These are phyloP conservation scores for Cystofilobasidium macerans DNA, from an alignment of 768 basidiomycete genomes.

Conservation along the genomic window DNA sequence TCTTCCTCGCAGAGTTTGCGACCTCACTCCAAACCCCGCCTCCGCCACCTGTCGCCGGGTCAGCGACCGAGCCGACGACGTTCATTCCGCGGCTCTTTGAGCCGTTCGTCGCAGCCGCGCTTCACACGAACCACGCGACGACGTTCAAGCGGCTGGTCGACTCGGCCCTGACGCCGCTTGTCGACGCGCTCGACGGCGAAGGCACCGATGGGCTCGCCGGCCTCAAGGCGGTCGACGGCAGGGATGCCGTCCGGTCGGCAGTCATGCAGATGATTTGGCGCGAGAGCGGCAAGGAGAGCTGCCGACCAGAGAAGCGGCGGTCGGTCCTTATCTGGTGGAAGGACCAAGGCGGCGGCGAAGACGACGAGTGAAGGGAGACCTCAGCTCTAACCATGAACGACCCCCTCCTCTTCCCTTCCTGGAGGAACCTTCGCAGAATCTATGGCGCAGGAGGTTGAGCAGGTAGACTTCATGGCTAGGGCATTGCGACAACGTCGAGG, in stretches of 20 bases:
- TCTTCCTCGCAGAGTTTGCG: constrained; percentile 81
- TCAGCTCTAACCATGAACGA: too few species aligned
- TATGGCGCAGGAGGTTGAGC: too few species aligned
- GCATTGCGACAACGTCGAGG: neutral
- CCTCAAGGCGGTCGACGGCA: neutral
- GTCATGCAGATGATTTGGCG: constrained; percentile 59
- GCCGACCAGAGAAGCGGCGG: constrained; percentile 64
- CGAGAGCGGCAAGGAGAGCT: constrained; percentile 60
- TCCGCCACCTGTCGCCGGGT: neutral
- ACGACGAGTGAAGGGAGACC: too few species aligned
- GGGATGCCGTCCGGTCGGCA: constrained; percentile 43
- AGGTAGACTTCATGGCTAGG: too few species aligned
- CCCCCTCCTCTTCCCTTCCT: too few species aligned
- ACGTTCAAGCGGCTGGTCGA: constrained; percentile 65
- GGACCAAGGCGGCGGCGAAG: constrained; percentile 40
- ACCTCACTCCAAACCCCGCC: constrained; percentile 37
- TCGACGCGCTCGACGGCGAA: constrained; percentile 5
- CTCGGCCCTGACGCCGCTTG: constrained; percentile 55
- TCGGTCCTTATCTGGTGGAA: constrained; percentile 77
- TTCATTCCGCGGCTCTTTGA: constrained; percentile 45
- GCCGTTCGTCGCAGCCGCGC: constrained; percentile 64
- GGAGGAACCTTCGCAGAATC: too few species aligned
- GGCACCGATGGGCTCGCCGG: neutral
- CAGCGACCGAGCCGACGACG: constrained; percentile 14
- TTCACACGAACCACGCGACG: constrained; percentile 52